phyloP scores from a whole-genome alignment of 768 basidiomycete genomes.

The Naematelia encephala region DNA sequence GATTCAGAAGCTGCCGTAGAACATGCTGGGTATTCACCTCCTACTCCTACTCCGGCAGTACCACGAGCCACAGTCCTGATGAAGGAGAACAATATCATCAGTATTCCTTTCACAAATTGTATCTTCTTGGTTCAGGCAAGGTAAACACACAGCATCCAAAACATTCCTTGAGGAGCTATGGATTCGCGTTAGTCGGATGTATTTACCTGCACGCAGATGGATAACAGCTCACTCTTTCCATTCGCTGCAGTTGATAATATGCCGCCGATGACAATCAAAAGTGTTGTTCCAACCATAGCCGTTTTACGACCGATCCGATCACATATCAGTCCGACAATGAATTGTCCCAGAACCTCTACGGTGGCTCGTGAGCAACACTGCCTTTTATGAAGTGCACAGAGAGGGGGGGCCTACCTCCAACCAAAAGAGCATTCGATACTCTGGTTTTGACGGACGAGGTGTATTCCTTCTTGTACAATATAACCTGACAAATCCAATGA shows the following conservation, averaged over 20 bases:
- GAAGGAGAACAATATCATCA: too few relatives aligned
- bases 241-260: slow-evolving; percentile 67
- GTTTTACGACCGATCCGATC: slow-evolving; percentile 71
- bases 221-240: slow-evolving; percentile 56
- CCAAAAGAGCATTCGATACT: slow-evolving; percentile 67
- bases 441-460: slow-evolving; percentile 63
- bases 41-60: slow-evolving; percentile 59
- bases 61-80: slow-evolving; percentile 62
- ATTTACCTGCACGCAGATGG: slow-evolving; percentile 1
- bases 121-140: neutral
- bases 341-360: slow-evolving; percentile 34
- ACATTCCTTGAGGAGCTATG: slow-evolving; percentile 56
- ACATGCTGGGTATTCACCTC: slow-evolving; percentile 73
- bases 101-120: too few relatives aligned
- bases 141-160: slow-evolving; percentile 61
- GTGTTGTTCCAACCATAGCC: slow-evolving; percentile 67
- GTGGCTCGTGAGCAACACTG: neutral
- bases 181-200: neutral
- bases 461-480: slow-evolving; percentile 63
- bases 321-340: slow-evolving; percentile 64
- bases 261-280: slow-evolving; percentile 67
- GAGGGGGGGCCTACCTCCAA: slow-evolving; percentile 60
- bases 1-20: slow-evolving; percentile 68
- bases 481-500: too few relatives aligned
- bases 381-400: neutral